Evolutionary conservation across 2,329 filamentous ascomycete genomes (phyloP).

Genomic region (Epichloe uncinata): DNA sequence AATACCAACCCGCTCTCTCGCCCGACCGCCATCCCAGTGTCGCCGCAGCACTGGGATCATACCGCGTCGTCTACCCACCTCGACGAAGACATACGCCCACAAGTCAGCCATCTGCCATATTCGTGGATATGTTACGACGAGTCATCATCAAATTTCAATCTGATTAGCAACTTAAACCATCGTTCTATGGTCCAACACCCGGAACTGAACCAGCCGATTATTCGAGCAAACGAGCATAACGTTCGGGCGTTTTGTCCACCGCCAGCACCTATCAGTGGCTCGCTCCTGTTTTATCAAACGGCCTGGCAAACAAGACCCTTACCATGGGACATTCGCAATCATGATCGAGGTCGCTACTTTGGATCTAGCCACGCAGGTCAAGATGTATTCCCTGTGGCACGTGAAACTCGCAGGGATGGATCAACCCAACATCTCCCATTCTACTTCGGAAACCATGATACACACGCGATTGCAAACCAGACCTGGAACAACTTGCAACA

Average conservation of each 20-base stretch:
- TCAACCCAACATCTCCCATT: neutral
- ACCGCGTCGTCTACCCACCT: slow-evolving; percentile 1
- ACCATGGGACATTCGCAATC: slow-evolving; percentile 5
- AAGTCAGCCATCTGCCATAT: neutral
- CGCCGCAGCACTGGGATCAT: slow-evolving; percentile 6
- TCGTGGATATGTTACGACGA: neutral
- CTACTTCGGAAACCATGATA: neutral
- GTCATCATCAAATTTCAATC: neutral
- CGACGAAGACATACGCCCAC: neutral
- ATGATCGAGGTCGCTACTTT: neutral
- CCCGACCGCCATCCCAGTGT: slow-evolving; percentile 3
- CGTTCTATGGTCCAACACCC: slow-evolving; percentile 8
- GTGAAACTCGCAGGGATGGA: neutral
- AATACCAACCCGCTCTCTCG: slow-evolving; percentile 10
- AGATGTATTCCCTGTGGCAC: neutral
- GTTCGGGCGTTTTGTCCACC: slow-evolving; percentile 25
- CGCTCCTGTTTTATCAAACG: slow-evolving; percentile 18
- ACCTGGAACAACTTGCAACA: neutral
- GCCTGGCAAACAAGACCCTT: slow-evolving; percentile 9
- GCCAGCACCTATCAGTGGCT: slow-evolving; percentile 18
- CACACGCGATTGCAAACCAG: neutral
- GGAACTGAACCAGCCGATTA: slow-evolving; percentile 17
- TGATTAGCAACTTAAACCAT: neutral
- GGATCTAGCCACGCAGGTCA: neutral
- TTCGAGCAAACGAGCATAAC: slow-evolving; percentile 24